Conservation (phyloP, 106 monocot genomes). For the Triglochin maritima region DNA sequence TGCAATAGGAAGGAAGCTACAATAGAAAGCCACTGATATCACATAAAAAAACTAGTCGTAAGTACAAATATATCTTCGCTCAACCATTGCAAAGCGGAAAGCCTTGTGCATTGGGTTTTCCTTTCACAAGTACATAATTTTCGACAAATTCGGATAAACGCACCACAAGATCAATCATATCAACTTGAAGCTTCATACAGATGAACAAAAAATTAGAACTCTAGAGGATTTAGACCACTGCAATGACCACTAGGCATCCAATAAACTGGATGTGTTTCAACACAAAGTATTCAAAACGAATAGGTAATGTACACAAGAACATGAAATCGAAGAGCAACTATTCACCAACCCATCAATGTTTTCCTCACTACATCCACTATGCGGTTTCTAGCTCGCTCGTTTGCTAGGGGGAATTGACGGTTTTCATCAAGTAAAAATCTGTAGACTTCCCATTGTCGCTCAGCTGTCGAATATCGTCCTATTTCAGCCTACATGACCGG, state of each 20-base stretch:
- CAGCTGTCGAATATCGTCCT: slow-evolving; percentile 42
- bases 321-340: background rate
- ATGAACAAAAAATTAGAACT: background rate
- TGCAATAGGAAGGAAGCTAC: no score
- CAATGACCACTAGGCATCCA: no score
- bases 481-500: slow-evolving; percentile 61
- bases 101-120: no score
- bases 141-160: background rate
- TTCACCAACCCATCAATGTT: slow-evolving; percentile 72
- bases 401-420: slow-evolving; percentile 41
- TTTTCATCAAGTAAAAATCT: slow-evolving; percentile 74
- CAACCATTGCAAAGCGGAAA: no score
- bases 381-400: slow-evolving; percentile 28
- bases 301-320: no score
- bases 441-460: slow-evolving; percentile 89
- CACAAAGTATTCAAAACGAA: no score
- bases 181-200: background rate
- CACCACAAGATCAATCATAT: background rate
- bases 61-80: no score
- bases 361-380: slow-evolving; percentile 69
- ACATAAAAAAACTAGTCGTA: no score
- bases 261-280: no score
- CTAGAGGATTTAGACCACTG: no score
- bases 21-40: no score
- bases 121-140: background rate